These are phyloP conservation scores for Botrytis cinerea DNA, from an alignment of 2,329 filamentous ascomycete species.

Conservation along the genomic window DNA sequence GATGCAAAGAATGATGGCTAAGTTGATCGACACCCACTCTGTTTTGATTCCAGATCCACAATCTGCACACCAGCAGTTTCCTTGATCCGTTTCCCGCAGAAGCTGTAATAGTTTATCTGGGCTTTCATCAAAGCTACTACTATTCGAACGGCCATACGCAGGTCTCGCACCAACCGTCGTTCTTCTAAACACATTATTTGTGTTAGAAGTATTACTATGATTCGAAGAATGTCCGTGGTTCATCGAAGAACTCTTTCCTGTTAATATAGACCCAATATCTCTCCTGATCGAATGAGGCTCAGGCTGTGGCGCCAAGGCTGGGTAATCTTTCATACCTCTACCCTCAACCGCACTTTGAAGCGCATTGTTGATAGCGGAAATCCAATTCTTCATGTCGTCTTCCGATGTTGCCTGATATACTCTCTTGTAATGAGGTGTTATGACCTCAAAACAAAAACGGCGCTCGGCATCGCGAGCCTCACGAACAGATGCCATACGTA, in stretches of 20 bases:
- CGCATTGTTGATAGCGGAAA: slow-evolving; percentile 93
- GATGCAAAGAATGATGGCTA: slow-evolving; percentile 94
- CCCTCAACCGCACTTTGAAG: slow-evolving; percentile 94
- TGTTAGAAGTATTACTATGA: slow-evolving; percentile 41
- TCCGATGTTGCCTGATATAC: slow-evolving; percentile 98
- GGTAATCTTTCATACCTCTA: slow-evolving; percentile 60
- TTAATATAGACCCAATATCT: slow-evolving; percentile 90
- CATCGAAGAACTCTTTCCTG: slow-evolving; percentile 82
- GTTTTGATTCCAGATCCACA: slow-evolving; percentile 90
- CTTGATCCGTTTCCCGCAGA: slow-evolving; percentile 86
- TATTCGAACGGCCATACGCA: slow-evolving; percentile 65
- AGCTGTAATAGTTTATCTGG: slow-evolving; percentile 84
- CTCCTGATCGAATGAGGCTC: slow-evolving; percentile 62
- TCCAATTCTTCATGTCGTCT: slow-evolving; percentile 98
- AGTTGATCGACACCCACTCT: slow-evolving; percentile 98
- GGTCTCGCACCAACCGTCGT: slow-evolving; percentile 91
- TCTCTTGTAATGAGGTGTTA: slow-evolving; percentile 92
- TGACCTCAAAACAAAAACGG: slow-evolving; percentile 97
- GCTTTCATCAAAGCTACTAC: slow-evolving; percentile 75
- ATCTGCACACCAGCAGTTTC: slow-evolving; percentile 92
- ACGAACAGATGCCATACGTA: slow-evolving; percentile 93
- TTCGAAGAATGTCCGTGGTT: slow-evolving; percentile 49
- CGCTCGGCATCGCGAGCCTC: slow-evolving; percentile 94
- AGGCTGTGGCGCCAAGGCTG: slow-evolving; percentile 43
- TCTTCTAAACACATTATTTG: slow-evolving; percentile 71